Evolutionary conservation across 73 alveolate species (phyloP).

Genomic region (Blepharisma stoltei): DNA sequence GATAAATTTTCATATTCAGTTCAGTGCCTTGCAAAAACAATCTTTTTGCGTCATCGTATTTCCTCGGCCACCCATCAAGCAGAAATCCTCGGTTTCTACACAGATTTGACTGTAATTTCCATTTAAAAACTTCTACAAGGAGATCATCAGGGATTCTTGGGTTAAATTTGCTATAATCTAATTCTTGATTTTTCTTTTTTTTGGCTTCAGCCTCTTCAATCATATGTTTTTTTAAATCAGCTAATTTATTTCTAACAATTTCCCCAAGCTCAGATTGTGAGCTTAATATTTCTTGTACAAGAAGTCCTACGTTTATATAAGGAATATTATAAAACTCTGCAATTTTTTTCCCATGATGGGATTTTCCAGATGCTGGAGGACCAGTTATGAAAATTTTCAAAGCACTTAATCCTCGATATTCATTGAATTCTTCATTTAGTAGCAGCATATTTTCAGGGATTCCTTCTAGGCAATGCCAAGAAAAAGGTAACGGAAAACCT

Average conservation of each 20-base stretch:
- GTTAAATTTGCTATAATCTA: constrained; percentile 21
- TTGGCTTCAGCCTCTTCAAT: constrained; percentile 33
- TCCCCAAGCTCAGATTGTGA: constrained; percentile 47
- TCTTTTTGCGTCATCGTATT: constrained; percentile 68
- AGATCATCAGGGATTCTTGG: constrained; percentile 73
- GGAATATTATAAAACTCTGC: constrained; percentile 78
- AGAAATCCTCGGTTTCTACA: constrained; percentile 92
- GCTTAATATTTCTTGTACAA: constrained; percentile 44
- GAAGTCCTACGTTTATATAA: constrained; percentile 62
- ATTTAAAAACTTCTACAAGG: constrained; percentile 64
- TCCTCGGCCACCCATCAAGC: constrained; percentile 89
- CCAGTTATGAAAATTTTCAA: constrained; percentile 77
- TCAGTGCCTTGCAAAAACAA: constrained; percentile 46
- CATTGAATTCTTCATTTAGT: constrained; percentile 70
- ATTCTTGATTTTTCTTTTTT: constrained; percentile 32
- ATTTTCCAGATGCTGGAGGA: constrained; percentile 90
- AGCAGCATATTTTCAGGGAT: constrained; percentile 45
- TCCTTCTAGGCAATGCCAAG: constrained; percentile 81
- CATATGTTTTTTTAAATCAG: constrained; percentile 24
- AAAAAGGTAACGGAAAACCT: constrained; percentile 44
- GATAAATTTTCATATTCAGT: constrained; percentile 44
- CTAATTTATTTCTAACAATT: constrained; percentile 61
- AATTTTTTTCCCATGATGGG: constrained; percentile 62
- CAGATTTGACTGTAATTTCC: constrained; percentile 62
- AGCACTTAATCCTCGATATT: constrained; percentile 67